A percentile compares a stretch with the other conserved stretches of the same genome.
These are phyloP conservation scores for Neurospora terricola DNA, from an alignment of 495 filamentous ascomycete genomes.

Conservation along the genomic window DNA sequence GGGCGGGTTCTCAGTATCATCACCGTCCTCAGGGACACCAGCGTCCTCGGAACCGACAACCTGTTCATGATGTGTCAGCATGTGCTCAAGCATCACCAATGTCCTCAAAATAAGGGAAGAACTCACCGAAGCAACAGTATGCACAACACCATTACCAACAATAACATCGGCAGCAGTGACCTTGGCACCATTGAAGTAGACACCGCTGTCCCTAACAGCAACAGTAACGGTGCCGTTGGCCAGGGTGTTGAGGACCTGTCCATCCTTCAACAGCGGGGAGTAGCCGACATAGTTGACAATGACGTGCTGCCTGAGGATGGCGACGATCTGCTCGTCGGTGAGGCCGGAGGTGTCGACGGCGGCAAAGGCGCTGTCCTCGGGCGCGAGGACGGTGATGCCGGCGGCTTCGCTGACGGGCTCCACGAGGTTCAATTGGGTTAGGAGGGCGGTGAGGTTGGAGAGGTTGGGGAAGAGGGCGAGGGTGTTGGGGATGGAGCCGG, in stretches of 20 bases:
- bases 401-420: slow-evolving; percentile 13
- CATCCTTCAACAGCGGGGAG: slow-evolving; percentile 19
- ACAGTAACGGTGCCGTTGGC: slow-evolving; percentile 20
- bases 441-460: background rate
- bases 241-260: slow-evolving; percentile 19
- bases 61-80: background rate
- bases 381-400: slow-evolving; percentile 17
- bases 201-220: slow-evolving; percentile 14
- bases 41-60: background rate
- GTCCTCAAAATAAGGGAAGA: too few species aligned
- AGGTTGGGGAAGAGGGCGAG: background rate
- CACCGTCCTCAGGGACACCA: background rate
- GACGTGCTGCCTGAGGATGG: slow-evolving; percentile 18
- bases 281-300: slow-evolving; percentile 23
- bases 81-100: background rate
- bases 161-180: slow-evolving; percentile 24
- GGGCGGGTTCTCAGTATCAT: background rate
- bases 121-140: slow-evolving; percentile 29
- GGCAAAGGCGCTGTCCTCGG: slow-evolving; percentile 14
- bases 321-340: background rate
- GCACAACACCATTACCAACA: slow-evolving; percentile 27
- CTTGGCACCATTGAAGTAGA: slow-evolving; percentile 26
- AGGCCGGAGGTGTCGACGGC: slow-evolving; percentile 5
- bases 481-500: background rate
- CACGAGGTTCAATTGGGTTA: background rate